Evolutionary conservation across 2,329 filamentous ascomycete species (phyloP), one percentile per base, ranked within the genome.

Genomic region (Ophiostoma fasciatum): DNA sequence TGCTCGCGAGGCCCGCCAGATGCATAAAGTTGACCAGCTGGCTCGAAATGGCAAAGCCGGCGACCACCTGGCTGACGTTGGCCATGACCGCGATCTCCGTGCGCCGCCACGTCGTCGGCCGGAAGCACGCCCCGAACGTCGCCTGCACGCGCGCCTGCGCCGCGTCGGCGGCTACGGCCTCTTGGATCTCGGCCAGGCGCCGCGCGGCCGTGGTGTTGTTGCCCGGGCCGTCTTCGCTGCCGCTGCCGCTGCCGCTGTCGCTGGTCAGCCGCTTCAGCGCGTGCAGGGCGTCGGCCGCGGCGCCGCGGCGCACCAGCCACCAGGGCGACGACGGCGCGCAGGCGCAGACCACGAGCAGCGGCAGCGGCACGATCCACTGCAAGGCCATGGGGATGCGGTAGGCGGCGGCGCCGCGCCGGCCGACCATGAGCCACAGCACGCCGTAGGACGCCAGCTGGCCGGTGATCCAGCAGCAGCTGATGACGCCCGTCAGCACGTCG

Each of bases 141-240:
- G 61, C 64, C 1, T 62, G 63, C 3, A 59, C 56, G 38, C 64
- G 59, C 37, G 60, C 55, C 35, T 67, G 61, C 10, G 35, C 26
- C 38, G 64, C 57, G 49, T 77, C 72, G 1, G 72, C 52, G 36
- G 63, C 58, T 39, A 74, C 68, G 0, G 71, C 76, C 42, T 73
- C 63, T 18, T 64, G 54, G 48, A 78, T 75, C 12, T 63, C 63
- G 30, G 64, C 59, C 21, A 62, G 52, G 3, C 63, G 54, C 10
- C 34, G 7, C 53, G 61, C 39, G 3, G 39, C 39, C 0, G 33
- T 34, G n/a, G n/a, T n/a, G n/a, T n/a, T n/a, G 17, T 41, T 30
- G 2, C 22, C 13, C 19, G 9, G 14, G 28, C 20, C 27, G n/a
- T n/a, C n/a, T n/a, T n/a, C n/a, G n/a, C n/a, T n/a, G n/a, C n/a